Evolutionary conservation across 164 flowering plant genomes (phyloP), one percentile per base, ranked within the genome.

Genomic region (Piper longum): DNA sequence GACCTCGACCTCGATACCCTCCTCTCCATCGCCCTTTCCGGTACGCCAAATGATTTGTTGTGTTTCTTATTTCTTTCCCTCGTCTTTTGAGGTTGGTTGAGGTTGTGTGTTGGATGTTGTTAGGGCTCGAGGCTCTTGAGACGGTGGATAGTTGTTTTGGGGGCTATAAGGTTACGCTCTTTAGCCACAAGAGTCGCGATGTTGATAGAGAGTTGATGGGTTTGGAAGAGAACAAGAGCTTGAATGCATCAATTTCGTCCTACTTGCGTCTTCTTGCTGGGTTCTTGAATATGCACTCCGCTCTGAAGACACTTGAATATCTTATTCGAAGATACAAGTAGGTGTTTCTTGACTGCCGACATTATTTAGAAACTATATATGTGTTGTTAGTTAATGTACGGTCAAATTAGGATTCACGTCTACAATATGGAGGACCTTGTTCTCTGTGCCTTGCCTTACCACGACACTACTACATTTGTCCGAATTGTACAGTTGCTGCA

Each of bases 301-400:
- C 95, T 6, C 72, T 79, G 5, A 85, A 81, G 76, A 85, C 98
- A 0, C 75, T 93, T 1, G 98, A 93, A 78, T 93, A 90, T 68
- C 77, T 93, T 64, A 73, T 93, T 39, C 88, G 98, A 4, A 75
- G 96, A 80, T 90, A 84, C 79, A 86, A 88, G 98, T 92, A 77
- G 56, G 65, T 7, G 3, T 13, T 63, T 60, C 44, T 42, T 57
- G 41, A 9, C 1, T 4, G 36, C 9, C 18, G 42, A 18, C 19
- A 4, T 56, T 59, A 8, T 7, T 14, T 48, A 9, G 42, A 41
- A 16, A 17, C 4, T 60, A 42, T 3, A 2, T 55, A 14, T 57
- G 18, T 19, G 40, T 57, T 52, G n/a, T 19, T 54, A 17, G 52
- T 4, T 61, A 16, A 44, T 63, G 36, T 26, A 26, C 36, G 1